These are phyloP conservation scores for Silene conica DNA, from an alignment of 148 eudicot genomes.

Conservation along the genomic window DNA sequence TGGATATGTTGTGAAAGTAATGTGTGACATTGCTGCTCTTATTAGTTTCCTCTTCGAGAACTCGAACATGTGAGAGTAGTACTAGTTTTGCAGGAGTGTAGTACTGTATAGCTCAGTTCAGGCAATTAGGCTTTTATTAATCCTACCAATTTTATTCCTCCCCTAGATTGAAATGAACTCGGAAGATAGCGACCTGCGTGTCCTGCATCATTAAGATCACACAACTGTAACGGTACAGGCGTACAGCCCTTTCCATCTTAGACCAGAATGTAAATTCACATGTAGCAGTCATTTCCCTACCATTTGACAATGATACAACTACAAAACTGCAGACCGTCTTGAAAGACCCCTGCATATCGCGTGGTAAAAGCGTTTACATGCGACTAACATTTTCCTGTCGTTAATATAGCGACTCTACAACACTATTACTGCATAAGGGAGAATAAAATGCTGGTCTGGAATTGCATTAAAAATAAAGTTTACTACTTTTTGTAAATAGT, in stretches of 20 bases:
- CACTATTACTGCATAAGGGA: slow-evolving; percentile 1
- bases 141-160: neutral
- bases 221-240: too few relatives aligned
- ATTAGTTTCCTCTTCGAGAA: slow-evolving; percentile 1
- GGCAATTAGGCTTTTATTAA: neutral
- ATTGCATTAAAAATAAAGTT: neutral
- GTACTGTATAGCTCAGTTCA: neutral
- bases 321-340: neutral
- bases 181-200: slow-evolving; percentile 18
- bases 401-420: slow-evolving; percentile 4
- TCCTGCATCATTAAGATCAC: too few relatives aligned
- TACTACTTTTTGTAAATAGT: neutral
- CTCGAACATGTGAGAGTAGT: neutral
- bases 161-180: neutral
- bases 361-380: neutral
- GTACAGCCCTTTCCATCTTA: too few relatives aligned
- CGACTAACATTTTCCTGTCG: neutral
- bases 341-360: too few relatives aligned
- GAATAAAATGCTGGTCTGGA: too few relatives aligned
- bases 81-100: neutral
- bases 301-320: too few relatives aligned
- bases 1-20: neutral
- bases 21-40: slow-evolving; percentile 1
- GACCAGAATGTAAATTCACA: too few relatives aligned
- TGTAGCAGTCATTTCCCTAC: too few relatives aligned